Base-by-base conservation (phyloP, 2,329 filamentous ascomycete genomes). In the Xylaria sp. region DNA sequence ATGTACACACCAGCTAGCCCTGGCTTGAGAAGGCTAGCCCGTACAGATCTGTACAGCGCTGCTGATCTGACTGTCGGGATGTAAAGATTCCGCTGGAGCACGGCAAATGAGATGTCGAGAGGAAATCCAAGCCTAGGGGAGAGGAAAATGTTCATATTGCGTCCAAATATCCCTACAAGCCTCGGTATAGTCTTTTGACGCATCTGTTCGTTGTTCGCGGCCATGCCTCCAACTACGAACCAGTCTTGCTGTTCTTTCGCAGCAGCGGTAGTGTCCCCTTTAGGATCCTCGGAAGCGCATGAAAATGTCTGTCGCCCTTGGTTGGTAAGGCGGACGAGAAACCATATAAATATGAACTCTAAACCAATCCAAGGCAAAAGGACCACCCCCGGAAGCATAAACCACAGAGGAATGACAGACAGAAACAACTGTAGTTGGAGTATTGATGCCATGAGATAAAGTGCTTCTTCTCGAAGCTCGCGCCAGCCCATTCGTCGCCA, bases 121-220 rank as follows among this genome's bases (percentile, higher is more conserved):
- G 80, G 73, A 2, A 80, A 72, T 56, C 84, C 82, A 24, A 79
- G 74, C 8, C 81, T 76, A 24, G 73, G 72, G 52, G 74, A 71
- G 55, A 81, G 77, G 42, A 83, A 78, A 65, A 78, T 79, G 40
- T 74, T 78, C 57, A 84, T 74, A 43, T 72, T 67, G 8, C 69
- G 66, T 40, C 66, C 65, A 55, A 76, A 75, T 4, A 74, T 68
- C 17, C 63, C 66, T 7, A 70, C 68, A 7, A 77, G 57, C 8
- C 63, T 67, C 1, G 74, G 70, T 2, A 74, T 57, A 0, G 70
- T 72, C 8, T 57, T 59, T 44, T 60, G 60, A 38, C 68, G 61
- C 11, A 72, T 64, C n/a, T 41, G 52, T 8, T 59, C 50, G 42
- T 60, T 48, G 39, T 53, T 52, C 17, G 52, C 19, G 29, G 48